phyloP scores from a whole-genome alignment of 2,329 filamentous ascomycete species.

The Acephala macrosclerotiorum region DNA sequence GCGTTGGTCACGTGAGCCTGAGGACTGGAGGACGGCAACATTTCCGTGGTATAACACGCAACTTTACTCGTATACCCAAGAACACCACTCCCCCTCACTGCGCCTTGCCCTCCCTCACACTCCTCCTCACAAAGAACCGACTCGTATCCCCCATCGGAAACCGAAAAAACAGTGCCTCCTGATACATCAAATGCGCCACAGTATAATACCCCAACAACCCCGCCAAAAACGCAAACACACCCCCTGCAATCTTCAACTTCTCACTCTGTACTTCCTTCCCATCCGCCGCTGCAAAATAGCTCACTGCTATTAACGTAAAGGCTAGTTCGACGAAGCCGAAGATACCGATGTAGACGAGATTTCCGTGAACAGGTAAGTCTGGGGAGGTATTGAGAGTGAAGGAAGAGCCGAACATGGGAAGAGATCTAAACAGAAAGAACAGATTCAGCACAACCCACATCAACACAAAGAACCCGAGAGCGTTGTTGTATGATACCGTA shows the following conservation, averaged over 20 bases:
- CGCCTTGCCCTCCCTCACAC: conserved; percentile 14
- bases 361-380: conserved; percentile 29
- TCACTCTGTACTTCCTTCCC: conserved; percentile 45
- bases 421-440: conserved; percentile 53
- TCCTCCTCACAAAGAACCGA: conserved; percentile 47
- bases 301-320: conserved; percentile 48
- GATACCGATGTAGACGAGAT: conserved; percentile 56
- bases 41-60: too few species aligned
- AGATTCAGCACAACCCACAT: conserved; percentile 49
- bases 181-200: conserved; percentile 50
- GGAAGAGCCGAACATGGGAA: conserved; percentile 41
- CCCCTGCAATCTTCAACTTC: conserved; percentile 52
- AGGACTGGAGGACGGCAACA: too few species aligned
- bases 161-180: conserved; percentile 47
- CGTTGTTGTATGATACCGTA: conserved; percentile 54
- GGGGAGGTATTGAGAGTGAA: not conserved
- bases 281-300: conserved; percentile 54
- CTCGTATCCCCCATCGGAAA: conserved; percentile 53
- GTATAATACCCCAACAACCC: conserved; percentile 56
- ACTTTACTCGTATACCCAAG: not conserved
- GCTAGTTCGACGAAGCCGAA: conserved; percentile 55
- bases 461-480: conserved; percentile 57
- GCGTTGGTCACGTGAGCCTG: too few species aligned
- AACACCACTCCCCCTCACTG: not conserved
- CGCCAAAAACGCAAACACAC: conserved; percentile 54